Evolutionary conservation across 2,329 filamentous ascomycete species (phyloP), one percentile per base, ranked within the genome.

Genomic region (Ophiocordyceps australis): DNA sequence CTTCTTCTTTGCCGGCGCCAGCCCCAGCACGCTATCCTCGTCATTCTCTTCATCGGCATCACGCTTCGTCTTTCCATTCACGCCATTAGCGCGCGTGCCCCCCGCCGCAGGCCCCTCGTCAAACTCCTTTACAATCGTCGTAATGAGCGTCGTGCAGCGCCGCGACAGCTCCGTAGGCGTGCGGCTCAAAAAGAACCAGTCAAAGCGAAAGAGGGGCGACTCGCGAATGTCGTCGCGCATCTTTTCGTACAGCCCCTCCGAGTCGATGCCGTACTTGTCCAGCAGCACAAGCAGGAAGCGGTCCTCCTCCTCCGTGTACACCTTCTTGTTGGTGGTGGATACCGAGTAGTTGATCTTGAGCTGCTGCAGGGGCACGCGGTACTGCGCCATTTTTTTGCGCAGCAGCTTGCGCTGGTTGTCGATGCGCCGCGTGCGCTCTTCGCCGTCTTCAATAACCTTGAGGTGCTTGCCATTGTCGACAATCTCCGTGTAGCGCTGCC

Each of bases 271-370:
- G 39, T 83, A 78, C 49, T 76, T 80, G 53, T 98, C 83, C 5
- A 98, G 64, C 54, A 94, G 76, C 25, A 98, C 86, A 18, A 98
- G 64, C 27, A 98, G 54, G 54, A 98, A 98, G 4, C 89, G 72
- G 46, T 98, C 89, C 49, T 98, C 89, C 46, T 98, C 89, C 47
- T 98, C 91, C 0, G 85, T 95, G 48, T 98, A 98, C 1, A 98
- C 85, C 58, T 98, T 98, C 60, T 98, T 98, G 67, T 98, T 98
- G 8, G 91, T 98, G 3, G 89, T 98, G 6, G 83, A 93, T 16
- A 98, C 89, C 0, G 85, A 93, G 53, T 98, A 98, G 55, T 93
- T 95, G 58, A 98, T 83, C 61, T 93, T 93, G 42, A 98, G 72
- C 52, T 98, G 89, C 50, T 98, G 89, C 11, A 98, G 65, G 14